Evolutionary conservation across 176 grass and related monocot genomes (phyloP), one percentile per base, ranked within the genome.

Genomic region (Thinopyrum elongatum): DNA sequence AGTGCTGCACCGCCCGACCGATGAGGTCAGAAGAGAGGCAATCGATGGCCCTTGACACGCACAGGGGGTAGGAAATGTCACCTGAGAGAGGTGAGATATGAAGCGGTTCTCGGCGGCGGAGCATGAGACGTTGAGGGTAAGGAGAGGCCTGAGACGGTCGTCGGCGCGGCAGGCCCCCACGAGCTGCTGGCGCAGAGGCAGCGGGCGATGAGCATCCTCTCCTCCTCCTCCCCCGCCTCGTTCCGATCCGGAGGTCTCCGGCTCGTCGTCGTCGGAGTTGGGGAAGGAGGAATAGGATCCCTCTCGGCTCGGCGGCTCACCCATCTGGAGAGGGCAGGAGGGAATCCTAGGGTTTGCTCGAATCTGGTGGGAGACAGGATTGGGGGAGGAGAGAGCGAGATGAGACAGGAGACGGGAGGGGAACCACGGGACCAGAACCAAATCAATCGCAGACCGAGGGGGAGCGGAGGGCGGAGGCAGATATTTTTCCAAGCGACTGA

Each of bases 131-230:
- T 90, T 90, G 77, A 90, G 89, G 70, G 84, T 86, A 79, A 92
- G 85, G 39, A 93, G 80, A 30, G 92, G 92, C 31, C 82, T 80
- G 65, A 92, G 87, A 30, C 88, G 87, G 69, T 98, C 95, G 55
- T 95, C 93, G n/a, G 89, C 91, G 65, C 95, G 95, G 89, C 96
- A 98, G 19, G 93, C 96, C 19, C 95, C 96, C 42, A 92, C 31
- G 14, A 90, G 68, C 88, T 95, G 96, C 74, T 89, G 88, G 70
- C 92, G 89, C 23, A 97, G 90, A 27, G 82, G 86, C 26, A 27
- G 79, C 65, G 88, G 87, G 31, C 46, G 81, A 31, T 12, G 31
- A 10, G 57, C 87, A 31, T 35, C 78, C 2, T 44, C 22, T 3
- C 68, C 36, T 66, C 78, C 70, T 3, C 31, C 65, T 7, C 33